Percentiles rank a stretch among this genome's conserved stretches.
Conservation (phyloP, 1,139 yeast species). For the Sugiyamaella neomexicana region DNA sequence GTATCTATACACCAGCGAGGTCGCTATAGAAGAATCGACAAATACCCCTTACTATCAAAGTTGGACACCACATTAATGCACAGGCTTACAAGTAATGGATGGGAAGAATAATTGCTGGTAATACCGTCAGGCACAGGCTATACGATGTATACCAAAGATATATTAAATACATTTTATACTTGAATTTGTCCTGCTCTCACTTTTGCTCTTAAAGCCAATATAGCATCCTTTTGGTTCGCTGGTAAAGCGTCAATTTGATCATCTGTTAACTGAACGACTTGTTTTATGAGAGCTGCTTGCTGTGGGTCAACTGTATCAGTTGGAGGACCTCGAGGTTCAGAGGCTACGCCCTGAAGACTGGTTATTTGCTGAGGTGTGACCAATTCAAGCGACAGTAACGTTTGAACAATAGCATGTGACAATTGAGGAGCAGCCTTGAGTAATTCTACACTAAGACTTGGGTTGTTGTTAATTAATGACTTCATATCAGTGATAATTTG, state of each 20-base stretch:
- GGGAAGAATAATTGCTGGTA: not conserved
- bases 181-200: conserved; percentile 28
- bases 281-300: conserved; percentile 47
- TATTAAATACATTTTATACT: not conserved
- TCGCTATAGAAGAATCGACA: conserved; percentile 16
- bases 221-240: conserved; percentile 49
- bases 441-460: conserved; percentile 59
- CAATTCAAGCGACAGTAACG: conserved; percentile 56
- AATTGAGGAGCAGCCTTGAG: conserved; percentile 78
- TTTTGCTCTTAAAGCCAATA: conserved; percentile 28
- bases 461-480: conserved; percentile 61
- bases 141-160: not conserved
- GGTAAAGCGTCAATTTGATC: conserved; percentile 64
- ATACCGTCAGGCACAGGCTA: not conserved
- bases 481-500: conserved; percentile 62
- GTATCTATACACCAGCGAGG: not conserved
- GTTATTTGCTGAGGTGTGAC: conserved; percentile 53
- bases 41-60: conserved; percentile 1
- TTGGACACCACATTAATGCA: conserved; percentile 6
- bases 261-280: conserved; percentile 58
- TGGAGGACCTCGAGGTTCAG: conserved; percentile 6
- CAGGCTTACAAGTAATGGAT: conserved; percentile 6
- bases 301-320: conserved; percentile 34
- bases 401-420: conserved; percentile 78
- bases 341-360: conserved; percentile 26